Conservation (phyloP, 2,329 filamentous ascomycete species). For the Aschersonia sp. region DNA sequence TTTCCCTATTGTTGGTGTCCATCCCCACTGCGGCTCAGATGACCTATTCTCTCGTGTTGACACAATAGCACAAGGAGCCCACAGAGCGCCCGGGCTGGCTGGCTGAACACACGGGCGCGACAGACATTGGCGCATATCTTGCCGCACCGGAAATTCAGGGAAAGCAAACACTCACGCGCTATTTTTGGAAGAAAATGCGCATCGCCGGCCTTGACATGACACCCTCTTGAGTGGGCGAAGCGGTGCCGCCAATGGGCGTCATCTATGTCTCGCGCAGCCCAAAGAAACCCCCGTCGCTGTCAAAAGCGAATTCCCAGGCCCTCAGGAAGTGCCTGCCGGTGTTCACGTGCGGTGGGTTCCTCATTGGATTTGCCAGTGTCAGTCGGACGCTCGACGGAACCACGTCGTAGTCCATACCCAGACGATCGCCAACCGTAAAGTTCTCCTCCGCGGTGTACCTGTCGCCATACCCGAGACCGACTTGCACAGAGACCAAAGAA, state of each 20-base stretch:
- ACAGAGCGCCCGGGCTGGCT: too few relatives aligned
- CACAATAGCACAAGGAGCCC: too few relatives aligned
- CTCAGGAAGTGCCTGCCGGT: conserved; percentile 1
- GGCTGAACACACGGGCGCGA: too few relatives aligned
- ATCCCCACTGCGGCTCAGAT: too few relatives aligned
- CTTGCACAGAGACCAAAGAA: not conserved
- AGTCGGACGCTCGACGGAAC: conserved; percentile 1
- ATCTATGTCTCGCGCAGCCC: not conserved
- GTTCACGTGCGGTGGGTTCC: conserved; percentile 1
- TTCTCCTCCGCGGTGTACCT: not conserved
- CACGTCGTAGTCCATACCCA: not conserved
- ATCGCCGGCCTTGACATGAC: too few relatives aligned
- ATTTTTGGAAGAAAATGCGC: too few relatives aligned
- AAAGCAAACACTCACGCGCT: too few relatives aligned
- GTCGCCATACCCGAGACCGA: not conserved
- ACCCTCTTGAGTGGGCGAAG: too few relatives aligned
- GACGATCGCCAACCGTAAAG: conserved; percentile 7
- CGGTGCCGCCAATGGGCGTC: not conserved
- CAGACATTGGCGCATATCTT: too few relatives aligned
- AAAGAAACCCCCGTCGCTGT: conserved; percentile 1
- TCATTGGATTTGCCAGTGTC: not conserved
- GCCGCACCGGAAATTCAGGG: too few relatives aligned
- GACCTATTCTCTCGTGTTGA: too few relatives aligned
- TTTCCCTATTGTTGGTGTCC: too few relatives aligned
- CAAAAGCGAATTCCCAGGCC: conserved; percentile 1